Base-by-base conservation (phyloP, 495 filamentous ascomycete species). In the Neurospora sp. region DNA sequence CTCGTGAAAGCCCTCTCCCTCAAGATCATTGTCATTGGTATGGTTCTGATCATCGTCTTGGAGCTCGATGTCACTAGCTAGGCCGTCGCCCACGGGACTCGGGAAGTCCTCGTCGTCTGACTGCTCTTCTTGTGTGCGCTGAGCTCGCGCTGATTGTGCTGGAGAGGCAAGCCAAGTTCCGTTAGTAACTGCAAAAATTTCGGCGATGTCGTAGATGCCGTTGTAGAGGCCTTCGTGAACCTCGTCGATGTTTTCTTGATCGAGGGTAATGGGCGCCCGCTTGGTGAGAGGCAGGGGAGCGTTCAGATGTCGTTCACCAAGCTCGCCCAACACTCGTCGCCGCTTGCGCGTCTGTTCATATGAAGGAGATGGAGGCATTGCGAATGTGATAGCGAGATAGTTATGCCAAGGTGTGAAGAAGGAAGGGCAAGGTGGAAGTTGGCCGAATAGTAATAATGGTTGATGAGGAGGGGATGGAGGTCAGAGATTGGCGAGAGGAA, bases 161-260 rank as follows among this genome's bases (percentile, higher is more conserved):
- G 73, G 12, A 61, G 31, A 20, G 4, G 18, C 14, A 38, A 16
- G 38, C 41, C 27, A 4, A 6, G 31, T 53, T 31, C 68, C 37
- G 75, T 79, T 71, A 77, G 80, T 81, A 20, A 74, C 48, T 16
- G 61, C 71, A 4, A 75, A 35, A 2, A 79, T 73, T 27, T 81
- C 76, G 18, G 73, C 27, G 12, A 69, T 27, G 20, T 77, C 71
- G 69, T 80, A 78, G 18, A 74, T 71, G 16, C 76, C 77, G 11
- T 71, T 39, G 4, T 53, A 38, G 2, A 80, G 46, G 16, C 79
- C 78, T 0, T 71, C 68, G 0, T 76, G 2, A 2, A 78, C 69
- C 0, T 76, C 74, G 6, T 31, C 44, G 40, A 74, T 41, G 71
- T 79, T 81, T 41, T 81, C 78, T 68, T 77, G 42, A 3, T 77